Evolutionary conservation across 306 rosid species (phyloP), one percentile per base, ranked within the genome.

Genomic region (Vicia sativa): DNA sequence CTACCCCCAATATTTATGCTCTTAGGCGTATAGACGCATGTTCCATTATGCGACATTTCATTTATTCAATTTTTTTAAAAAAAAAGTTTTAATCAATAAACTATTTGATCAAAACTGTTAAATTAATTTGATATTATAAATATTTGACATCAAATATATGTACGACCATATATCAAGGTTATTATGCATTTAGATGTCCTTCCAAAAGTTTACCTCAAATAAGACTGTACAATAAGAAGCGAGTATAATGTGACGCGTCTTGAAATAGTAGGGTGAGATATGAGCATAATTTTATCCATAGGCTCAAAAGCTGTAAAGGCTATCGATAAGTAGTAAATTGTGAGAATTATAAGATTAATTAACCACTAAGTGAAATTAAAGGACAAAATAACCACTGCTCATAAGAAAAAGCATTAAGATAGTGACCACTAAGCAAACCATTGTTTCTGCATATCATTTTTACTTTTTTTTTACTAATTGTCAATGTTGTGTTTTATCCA

Each of bases 371-470:
- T 46, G 19, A 18, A 67, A 49, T 25, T 59, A 41, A 16, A 16
- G 29, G 49, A 31, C 55, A 53, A 60, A 48, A 3, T 18, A 48
- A 16, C 5, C 28, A 45, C 14, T 45, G 7, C 28, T 11, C 26
- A 4, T 11, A 53, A 25, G 6, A 31, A 25, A 25, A 19, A 13
- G 15, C 6, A 49, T 23, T 34, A 54, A 54, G 45, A 39, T 43
- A 62, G 3, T 63, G 61, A 61, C 66, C 75, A 52, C 65, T 19
- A 35, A 35, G 48, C 73, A 77, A 37, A 2, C 44, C 77, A 77
- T 16, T 25, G 10, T 34, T 35, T 57, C 48, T n/a, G 5, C 62
- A 46, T 53, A 56, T 44, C 56, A 65, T 57, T 26, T 34, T 53
- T 69, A 15, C 31, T 31, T 77, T 77, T 14, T 14, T 10, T 25